phyloP scores from a whole-genome alignment of 768 basidiomycete genomes.

The Mycena alexandri region DNA sequence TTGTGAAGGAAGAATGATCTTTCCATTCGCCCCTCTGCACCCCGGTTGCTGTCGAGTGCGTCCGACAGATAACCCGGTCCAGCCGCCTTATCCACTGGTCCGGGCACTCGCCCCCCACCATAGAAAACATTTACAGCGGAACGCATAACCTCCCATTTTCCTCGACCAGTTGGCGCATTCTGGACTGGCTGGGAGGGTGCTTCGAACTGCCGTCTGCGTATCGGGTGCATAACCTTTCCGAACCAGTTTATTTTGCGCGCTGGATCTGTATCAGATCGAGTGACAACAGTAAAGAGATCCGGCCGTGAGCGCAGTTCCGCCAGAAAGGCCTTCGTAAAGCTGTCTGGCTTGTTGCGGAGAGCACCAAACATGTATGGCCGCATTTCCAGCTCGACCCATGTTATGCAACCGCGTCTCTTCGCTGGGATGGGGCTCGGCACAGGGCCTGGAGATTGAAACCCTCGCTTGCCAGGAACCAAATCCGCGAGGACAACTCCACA shows the following conservation, averaged over 20 bases:
- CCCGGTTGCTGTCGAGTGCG: no score
- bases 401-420: conserved; percentile 32
- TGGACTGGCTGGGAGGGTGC: conserved; percentile 31
- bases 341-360: conserved; percentile 44
- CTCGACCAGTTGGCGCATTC: conserved; percentile 2
- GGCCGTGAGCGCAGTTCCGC: conserved; percentile 45
- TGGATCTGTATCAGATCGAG: conserved; percentile 45
- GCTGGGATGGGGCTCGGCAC: conserved; percentile 29
- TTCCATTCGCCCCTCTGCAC: not conserved
- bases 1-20: conserved; percentile 47
- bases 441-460: not conserved
- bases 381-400: conserved; percentile 43
- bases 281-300: conserved; percentile 47
- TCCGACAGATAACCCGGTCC: no score
- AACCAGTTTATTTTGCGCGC: conserved; percentile 40
- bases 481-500: not conserved
- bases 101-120: not conserved
- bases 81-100: no score
- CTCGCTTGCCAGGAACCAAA: not conserved
- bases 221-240: conserved; percentile 38
- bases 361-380: conserved; percentile 49
- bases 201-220: conserved; percentile 39
- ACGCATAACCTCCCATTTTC: conserved; percentile 34
- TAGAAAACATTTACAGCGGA: not conserved
- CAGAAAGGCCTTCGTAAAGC: conserved; percentile 44